Evolutionary conservation across 768 basidiomycete genomes (phyloP).

Genomic region (Tricholomella constricta): DNA sequence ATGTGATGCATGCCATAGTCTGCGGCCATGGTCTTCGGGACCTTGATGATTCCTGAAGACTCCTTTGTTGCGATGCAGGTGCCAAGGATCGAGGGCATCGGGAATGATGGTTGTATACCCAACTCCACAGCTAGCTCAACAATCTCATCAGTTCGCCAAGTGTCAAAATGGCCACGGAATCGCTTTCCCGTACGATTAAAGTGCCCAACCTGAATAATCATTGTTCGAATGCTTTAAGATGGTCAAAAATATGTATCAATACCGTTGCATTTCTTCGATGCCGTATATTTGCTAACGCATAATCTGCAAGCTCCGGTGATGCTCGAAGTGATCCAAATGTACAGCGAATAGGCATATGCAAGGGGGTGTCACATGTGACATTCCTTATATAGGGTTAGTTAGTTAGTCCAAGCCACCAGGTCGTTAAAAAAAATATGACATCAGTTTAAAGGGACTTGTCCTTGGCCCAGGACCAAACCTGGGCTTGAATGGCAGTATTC

Average conservation of each 20-base stretch:
- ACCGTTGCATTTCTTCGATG: not conserved
- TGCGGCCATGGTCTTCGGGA: not conserved
- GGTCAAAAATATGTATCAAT: not conserved
- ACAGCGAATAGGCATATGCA: not conserved
- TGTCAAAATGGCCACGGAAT: not conserved
- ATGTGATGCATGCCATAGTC: slow-evolving; percentile 1
- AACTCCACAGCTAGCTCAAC: not conserved
- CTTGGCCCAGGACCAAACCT: no score
- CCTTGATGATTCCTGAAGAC: slow-evolving; percentile 1
- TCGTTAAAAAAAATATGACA: no score
- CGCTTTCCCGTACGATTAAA: slow-evolving; percentile 2
- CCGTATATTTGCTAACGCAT: not conserved
- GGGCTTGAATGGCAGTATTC: no score
- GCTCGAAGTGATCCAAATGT: slow-evolving; percentile 6
- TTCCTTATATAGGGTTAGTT: no score
- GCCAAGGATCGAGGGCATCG: not conserved
- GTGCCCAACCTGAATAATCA: not conserved
- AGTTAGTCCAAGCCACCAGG: no score
- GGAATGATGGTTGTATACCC: not conserved
- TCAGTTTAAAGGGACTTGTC: no score
- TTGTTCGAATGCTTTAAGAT: not conserved
- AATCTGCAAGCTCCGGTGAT: slow-evolving; percentile 4
- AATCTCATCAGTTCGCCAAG: slow-evolving; percentile 2
- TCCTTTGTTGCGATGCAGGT: not conserved
- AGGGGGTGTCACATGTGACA: no score